Evolutionary conservation across 2,329 filamentous ascomycete genomes (phyloP), one percentile per base, ranked within the genome.

Genomic region (Thelonectria olida): DNA sequence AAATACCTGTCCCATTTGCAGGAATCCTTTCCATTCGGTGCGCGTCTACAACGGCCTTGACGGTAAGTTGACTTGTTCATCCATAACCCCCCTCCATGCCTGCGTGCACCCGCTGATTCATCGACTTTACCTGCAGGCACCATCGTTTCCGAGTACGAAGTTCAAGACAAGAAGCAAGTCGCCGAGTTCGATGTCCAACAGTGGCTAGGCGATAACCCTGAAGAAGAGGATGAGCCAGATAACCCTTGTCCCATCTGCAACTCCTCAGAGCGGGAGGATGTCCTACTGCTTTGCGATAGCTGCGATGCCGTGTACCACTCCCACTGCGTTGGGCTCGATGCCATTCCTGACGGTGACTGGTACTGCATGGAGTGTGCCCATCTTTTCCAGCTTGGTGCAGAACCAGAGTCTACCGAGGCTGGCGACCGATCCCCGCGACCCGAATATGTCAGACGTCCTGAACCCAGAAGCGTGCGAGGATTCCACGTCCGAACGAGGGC

Each of bases 1-100:
- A 66, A 99, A 98, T 79, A 97, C 94, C 75, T 99, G 96, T 78
- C 96, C 96, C 45, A 97, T 99, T 77, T 99, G 96, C 80, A 92
- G 96, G 69, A 91, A 92, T 72, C 88, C 86, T 65, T 98, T 99
- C 82, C 95, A 98, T 78, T 81, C 90, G 71, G 94, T 99, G 67
- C 89, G 96, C 75, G 89, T 99, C 63, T 91, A 91, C 77, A 88
- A 91, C 73, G 88, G 85, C 68, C 80, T 93, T 72, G 91, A 92
- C 83, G 92, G 93, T 96, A 86, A 80, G 87, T 83, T 49, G 38
- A 59, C 45, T 59, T 54, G 63, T 57, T 10, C 22, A 45, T 15
- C 41, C 20, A 15, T 44, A 7, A 53, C 44, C 61, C 65, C 44
- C 60, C 59, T 49, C 56, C 38, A 62, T 61, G 56, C 52, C 54